These are phyloP conservation scores for Pezicula neosporulosa DNA, from an alignment of 2,329 filamentous ascomycete genomes.

Conservation along the genomic window DNA sequence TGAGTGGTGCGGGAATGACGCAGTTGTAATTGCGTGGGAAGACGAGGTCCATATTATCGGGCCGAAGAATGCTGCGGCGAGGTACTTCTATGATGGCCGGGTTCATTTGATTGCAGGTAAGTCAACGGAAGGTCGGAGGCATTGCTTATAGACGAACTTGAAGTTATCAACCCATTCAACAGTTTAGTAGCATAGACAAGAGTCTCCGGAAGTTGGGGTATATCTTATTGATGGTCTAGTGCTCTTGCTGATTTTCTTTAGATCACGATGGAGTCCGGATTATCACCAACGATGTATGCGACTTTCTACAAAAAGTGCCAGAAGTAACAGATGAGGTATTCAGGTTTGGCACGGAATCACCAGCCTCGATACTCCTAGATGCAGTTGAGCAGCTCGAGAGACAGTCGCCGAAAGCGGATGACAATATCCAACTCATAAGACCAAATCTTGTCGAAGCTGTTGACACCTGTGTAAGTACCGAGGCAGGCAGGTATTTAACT, in stretches of 20 bases:
- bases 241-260: constrained; percentile 27
- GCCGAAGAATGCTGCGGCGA: constrained; percentile 70
- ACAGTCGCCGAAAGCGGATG: constrained; percentile 94
- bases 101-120: constrained; percentile 82
- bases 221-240: neutral
- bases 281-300: constrained; percentile 90
- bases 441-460: constrained; percentile 87
- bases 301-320: constrained; percentile 94
- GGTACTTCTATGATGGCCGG: constrained; percentile 86
- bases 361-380: constrained; percentile 89
- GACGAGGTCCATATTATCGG: constrained; percentile 95
- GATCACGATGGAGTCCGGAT: constrained; percentile 83
- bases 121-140: too few species aligned
- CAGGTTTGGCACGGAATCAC: constrained; percentile 79
- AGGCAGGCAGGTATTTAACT: neutral
- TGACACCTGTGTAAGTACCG: constrained; percentile 64
- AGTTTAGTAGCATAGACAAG: too few species aligned
- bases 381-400: constrained; percentile 87
- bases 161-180: too few species aligned
- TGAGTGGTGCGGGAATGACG: constrained; percentile 95
- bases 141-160: too few species aligned
- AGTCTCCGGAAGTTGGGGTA: constrained; percentile 27
- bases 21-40: constrained; percentile 92
- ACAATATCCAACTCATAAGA: constrained; percentile 93
- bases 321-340: constrained; percentile 86